These are phyloP conservation scores for Glebionis coronaria DNA, from an alignment of 129 eudicot genomes.

Conservation along the genomic window DNA sequence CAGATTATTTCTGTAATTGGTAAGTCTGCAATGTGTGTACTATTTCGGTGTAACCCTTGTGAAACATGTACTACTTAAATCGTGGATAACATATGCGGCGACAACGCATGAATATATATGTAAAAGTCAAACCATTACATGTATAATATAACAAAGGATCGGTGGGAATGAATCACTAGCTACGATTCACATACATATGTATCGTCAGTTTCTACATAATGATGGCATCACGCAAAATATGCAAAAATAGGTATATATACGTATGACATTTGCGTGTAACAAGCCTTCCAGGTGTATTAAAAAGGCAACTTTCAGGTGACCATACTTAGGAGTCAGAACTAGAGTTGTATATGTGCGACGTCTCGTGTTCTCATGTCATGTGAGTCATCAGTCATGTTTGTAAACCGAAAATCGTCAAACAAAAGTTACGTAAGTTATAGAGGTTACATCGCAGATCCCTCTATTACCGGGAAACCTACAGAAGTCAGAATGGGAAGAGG, in stretches of 20 bases:
- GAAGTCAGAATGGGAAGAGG: too few relatives aligned
- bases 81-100: too few relatives aligned
- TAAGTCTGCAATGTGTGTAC: too few relatives aligned
- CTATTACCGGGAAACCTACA: too few relatives aligned
- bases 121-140: background rate
- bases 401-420: background rate
- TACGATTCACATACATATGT: background rate
- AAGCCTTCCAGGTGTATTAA: background rate
- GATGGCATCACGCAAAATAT: background rate
- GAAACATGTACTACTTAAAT: too few relatives aligned
- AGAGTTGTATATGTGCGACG: background rate
- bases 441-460: background rate
- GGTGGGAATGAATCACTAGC: background rate
- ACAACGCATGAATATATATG: too few relatives aligned
- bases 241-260: background rate
- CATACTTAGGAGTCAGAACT: background rate
- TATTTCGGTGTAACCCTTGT: too few relatives aligned
- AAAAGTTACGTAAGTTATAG: background rate
- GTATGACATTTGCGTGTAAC: background rate
- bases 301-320: background rate
- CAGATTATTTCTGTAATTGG: too few relatives aligned
- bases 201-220: background rate
- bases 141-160: background rate
- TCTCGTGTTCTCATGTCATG: background rate
- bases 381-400: background rate